phyloP scores from a whole-genome alignment of 2,329 filamentous ascomycete species.

The Calonectria pseudoreteaudii region DNA sequence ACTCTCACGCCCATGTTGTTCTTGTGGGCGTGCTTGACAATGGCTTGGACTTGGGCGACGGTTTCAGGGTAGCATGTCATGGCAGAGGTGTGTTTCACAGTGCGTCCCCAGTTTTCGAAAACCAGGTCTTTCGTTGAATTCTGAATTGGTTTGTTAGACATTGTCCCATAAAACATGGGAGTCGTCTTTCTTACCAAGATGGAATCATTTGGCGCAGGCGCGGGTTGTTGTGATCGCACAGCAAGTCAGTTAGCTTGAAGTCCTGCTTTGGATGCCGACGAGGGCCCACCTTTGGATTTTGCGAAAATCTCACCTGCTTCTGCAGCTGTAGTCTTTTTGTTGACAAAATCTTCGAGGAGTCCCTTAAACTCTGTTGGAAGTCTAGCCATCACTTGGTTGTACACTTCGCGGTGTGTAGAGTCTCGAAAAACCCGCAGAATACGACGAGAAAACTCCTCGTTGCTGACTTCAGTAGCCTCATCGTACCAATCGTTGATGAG shows the following conservation, averaged over 20 bases:
- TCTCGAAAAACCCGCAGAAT: slow-evolving; percentile 19
- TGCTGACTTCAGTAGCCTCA: background rate
- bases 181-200: background rate
- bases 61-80: slow-evolving; percentile 13
- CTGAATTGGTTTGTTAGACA: background rate
- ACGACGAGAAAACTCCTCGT: slow-evolving; percentile 19
- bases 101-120: slow-evolving; percentile 27
- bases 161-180: background rate
- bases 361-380: background rate
- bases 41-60: background rate
- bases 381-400: background rate
- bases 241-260: background rate
- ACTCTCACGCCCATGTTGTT: slow-evolving; percentile 22
- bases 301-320: background rate
- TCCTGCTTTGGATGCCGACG: background rate
- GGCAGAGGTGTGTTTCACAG: slow-evolving; percentile 8
- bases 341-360: slow-evolving; percentile 12
- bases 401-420: slow-evolving; percentile 11
- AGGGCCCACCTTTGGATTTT: background rate
- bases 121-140: background rate
- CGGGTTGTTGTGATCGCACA: background rate
- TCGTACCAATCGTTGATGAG: slow-evolving; percentile 20
- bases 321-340: background rate
- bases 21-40: slow-evolving; percentile 8
- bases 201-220: background rate